Conservation (phyloP, 1,139 yeast genomes). For the Saccharomycopsis hybrid region DNA sequence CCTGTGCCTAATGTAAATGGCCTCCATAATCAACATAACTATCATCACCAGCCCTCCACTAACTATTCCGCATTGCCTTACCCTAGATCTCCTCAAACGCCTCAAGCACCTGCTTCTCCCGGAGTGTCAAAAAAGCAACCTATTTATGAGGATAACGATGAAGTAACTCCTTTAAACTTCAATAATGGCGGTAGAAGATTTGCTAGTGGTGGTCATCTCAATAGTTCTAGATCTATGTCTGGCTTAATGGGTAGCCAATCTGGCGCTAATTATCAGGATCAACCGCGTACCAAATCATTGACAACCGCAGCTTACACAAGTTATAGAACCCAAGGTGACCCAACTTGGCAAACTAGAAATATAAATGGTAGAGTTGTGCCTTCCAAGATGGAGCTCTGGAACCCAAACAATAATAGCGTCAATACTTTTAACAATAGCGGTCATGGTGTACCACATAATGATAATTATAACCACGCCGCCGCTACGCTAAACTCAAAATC, state of each 20-base stretch:
- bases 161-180: conserved; percentile 13
- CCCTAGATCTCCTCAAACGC: conserved; percentile 1
- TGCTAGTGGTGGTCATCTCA: conserved; percentile 7
- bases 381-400: conserved; percentile 9
- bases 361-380: conserved; percentile 6
- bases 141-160: conserved; percentile 12
- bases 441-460: background rate
- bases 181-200: conserved; percentile 3
- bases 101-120: background rate
- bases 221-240: background rate
- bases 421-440: background rate
- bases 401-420: background rate
- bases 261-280: background rate
- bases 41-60: background rate
- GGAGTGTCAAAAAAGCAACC: background rate
- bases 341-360: background rate
- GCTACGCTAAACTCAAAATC: background rate
- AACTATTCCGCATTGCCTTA: background rate
- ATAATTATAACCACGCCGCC: background rate
- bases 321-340: conserved; percentile 1
- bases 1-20: no score
- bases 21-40: background rate
- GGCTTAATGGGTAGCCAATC: background rate
- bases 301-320: conserved; percentile 2
- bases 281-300: conserved; percentile 13